Conservation (phyloP, 805 yeast genomes). For the Ogataea dorogensis region DNA sequence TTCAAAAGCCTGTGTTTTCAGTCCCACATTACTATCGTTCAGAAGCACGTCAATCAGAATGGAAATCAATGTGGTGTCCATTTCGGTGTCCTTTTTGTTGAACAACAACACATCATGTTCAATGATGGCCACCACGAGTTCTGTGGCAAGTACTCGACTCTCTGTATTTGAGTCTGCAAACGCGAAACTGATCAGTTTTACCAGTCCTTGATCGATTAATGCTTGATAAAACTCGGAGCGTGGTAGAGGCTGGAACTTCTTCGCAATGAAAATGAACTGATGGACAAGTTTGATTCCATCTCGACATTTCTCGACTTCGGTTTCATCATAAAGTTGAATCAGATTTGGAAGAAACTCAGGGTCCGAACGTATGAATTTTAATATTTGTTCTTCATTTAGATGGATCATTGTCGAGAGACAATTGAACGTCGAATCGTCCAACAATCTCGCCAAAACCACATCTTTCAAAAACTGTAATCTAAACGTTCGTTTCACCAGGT, state of each 20-base stretch:
- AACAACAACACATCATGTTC: constrained; percentile 78
- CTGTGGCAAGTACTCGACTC: constrained; percentile 71
- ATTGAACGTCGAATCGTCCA: constrained; percentile 78
- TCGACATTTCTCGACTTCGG: constrained; percentile 36
- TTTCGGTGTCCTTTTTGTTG: constrained; percentile 27
- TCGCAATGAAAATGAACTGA: constrained; percentile 76
- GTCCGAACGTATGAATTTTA: constrained; percentile 54
- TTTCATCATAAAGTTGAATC: constrained; percentile 52
- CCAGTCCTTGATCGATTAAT: constrained; percentile 66
- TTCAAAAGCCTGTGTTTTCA: constrained; percentile 80
- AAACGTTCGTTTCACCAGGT: constrained; percentile 70
- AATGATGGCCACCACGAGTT: constrained; percentile 72
- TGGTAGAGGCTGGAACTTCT: constrained; percentile 58
- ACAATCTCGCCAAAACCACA: constrained; percentile 74
- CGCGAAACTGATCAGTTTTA: constrained; percentile 70
- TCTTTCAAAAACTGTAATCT: constrained; percentile 80
- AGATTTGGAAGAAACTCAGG: constrained; percentile 53
- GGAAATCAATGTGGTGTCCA: constrained; percentile 50
- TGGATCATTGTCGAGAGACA: constrained; percentile 66
- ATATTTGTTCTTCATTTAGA: constrained; percentile 64
- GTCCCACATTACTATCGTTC: constrained; percentile 64
- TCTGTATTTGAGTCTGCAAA: constrained; percentile 48
- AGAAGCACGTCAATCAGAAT: constrained; percentile 55
- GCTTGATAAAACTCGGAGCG: constrained; percentile 62
- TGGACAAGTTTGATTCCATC: constrained; percentile 79